Conservation (phyloP, 805 yeast genomes). For the Kodamaea sagamina region DNA sequence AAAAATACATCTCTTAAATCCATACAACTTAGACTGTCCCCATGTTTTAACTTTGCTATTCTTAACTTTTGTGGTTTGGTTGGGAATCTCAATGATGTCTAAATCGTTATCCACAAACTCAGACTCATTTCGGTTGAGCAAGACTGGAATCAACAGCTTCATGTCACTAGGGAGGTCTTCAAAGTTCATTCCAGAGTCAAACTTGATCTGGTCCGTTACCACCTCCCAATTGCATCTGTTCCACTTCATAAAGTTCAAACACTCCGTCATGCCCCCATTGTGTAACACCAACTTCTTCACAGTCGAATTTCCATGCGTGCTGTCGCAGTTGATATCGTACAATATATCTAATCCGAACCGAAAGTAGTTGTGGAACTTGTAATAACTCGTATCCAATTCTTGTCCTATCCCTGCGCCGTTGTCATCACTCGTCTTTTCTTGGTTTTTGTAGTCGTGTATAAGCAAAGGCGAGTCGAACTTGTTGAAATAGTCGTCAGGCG, state of each 20-base stretch:
- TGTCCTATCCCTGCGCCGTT: conserved; percentile 13
- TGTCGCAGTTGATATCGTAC: conserved; percentile 39
- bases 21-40: conserved; percentile 46
- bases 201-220: conserved; percentile 15
- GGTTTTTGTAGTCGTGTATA: conserved; percentile 36
- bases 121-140: conserved; percentile 40
- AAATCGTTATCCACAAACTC: conserved; percentile 42
- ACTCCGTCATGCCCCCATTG: conserved; percentile 51
- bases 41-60: conserved; percentile 33
- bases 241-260: conserved; percentile 56
- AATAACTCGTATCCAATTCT: conserved; percentile 16
- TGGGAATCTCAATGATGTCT: conserved; percentile 28
- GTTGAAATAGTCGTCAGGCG: conserved; percentile 55
- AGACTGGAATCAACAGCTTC: conserved; percentile 31
- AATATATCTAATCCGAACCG: conserved; percentile 55
- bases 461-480: conserved; percentile 46
- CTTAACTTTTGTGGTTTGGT: conserved; percentile 9
- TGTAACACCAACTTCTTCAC: conserved; percentile 52
- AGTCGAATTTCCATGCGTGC: conserved; percentile 16
- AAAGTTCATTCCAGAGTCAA: conserved; percentile 35
- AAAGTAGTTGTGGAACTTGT: conserved; percentile 58
- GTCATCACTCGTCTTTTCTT: not conserved
- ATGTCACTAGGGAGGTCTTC: conserved; percentile 26
- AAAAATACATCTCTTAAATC: conserved; percentile 42
- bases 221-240: conserved; percentile 50